Conservation (phyloP, 1,139 yeast genomes). For the Nakaseomyces uthaithaninus region DNA sequence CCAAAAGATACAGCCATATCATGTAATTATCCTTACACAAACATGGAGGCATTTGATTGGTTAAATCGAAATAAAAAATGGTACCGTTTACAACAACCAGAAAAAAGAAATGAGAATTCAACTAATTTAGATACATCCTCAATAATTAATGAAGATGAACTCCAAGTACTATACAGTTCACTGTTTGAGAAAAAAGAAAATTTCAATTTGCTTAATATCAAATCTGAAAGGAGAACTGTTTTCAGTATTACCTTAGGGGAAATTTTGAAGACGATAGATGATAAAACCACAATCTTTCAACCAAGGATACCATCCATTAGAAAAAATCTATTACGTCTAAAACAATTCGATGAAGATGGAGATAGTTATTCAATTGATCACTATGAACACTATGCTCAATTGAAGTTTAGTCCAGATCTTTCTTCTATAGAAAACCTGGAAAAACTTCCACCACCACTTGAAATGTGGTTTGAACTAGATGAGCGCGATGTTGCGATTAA, state of each 20-base stretch:
- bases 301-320: constrained; percentile 34
- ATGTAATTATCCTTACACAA: constrained; percentile 18
- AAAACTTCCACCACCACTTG: constrained; percentile 41
- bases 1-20: neutral
- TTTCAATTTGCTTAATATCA: neutral
- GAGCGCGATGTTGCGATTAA: constrained; percentile 37
- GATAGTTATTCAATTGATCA: constrained; percentile 21
- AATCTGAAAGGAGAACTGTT: constrained; percentile 9
- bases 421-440: constrained; percentile 15
- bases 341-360: constrained; percentile 18
- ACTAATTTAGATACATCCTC: neutral
- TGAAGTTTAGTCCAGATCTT: constrained; percentile 40
- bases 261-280: constrained; percentile 14
- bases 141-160: constrained; percentile 11
- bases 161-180: constrained; percentile 16
- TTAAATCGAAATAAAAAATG: constrained; percentile 19
- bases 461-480: constrained; percentile 46
- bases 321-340: constrained; percentile 33
- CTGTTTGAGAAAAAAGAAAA: constrained; percentile 7
- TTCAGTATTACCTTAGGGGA: constrained; percentile 27
- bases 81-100: constrained; percentile 22
- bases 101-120: neutral
- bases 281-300: constrained; percentile 30
- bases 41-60: constrained; percentile 27
- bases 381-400: constrained; percentile 35